Evolutionary conservation across 768 basidiomycete species (phyloP).

Genomic region (Calocera cornea): DNA sequence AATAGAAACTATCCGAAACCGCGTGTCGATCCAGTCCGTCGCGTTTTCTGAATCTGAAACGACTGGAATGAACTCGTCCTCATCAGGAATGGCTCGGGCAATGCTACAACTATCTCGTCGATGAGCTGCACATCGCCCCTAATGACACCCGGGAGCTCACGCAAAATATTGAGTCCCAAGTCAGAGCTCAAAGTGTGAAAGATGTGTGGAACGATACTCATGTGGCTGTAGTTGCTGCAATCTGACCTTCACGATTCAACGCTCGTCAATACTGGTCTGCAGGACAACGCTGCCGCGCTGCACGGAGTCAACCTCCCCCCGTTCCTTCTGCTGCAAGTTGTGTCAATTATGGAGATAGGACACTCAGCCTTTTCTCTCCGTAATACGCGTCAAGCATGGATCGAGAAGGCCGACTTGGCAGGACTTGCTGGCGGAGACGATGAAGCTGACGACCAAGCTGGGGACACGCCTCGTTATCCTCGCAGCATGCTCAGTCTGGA

Average conservation of each 20-base stretch:
- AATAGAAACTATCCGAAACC: slow-evolving; percentile 45
- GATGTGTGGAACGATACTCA: neutral
- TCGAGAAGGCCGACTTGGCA: slow-evolving; percentile 49
- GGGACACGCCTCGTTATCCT: slow-evolving; percentile 69
- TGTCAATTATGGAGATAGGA: slow-evolving; percentile 69
- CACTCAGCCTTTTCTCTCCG: slow-evolving; percentile 69
- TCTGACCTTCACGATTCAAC: slow-evolving; percentile 65
- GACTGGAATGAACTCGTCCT: neutral
- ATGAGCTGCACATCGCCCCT: slow-evolving; percentile 30
- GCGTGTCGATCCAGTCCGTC: slow-evolving; percentile 45
- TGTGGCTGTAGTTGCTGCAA: slow-evolving; percentile 38
- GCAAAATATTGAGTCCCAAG: slow-evolving; percentile 38
- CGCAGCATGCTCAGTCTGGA: slow-evolving; percentile 63
- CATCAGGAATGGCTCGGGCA: slow-evolving; percentile 63
- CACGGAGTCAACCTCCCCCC: slow-evolving; percentile 28
- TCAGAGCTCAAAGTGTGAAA: neutral
- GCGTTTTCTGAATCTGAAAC: neutral
- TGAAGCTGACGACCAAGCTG: slow-evolving; percentile 41
- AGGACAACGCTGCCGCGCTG: slow-evolving; percentile 29
- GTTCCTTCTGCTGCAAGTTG: slow-evolving; percentile 62
- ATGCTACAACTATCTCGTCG: slow-evolving; percentile 31
- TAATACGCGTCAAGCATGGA: slow-evolving; percentile 49
- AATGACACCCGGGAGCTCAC: slow-evolving; percentile 40
- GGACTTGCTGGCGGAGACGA: slow-evolving; percentile 37
- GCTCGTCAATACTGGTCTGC: slow-evolving; percentile 54